Conservation (phyloP, 129 eudicot species). For the Lonicera japonica region DNA sequence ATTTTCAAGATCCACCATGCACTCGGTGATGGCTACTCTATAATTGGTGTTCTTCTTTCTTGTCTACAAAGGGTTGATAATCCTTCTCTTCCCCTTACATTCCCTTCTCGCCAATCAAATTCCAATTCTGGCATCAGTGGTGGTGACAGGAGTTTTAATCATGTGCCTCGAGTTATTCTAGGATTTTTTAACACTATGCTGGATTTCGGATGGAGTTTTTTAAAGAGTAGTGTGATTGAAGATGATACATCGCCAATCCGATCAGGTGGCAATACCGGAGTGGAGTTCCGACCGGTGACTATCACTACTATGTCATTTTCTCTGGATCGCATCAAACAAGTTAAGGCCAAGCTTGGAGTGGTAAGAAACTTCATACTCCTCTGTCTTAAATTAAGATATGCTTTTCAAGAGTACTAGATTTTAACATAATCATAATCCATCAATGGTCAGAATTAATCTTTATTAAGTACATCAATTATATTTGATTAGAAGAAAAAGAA, state of each 20-base stretch:
- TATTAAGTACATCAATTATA: too few species aligned
- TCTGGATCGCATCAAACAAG: slow-evolving; percentile 31
- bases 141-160: not conserved
- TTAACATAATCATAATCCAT: too few species aligned
- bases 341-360: slow-evolving; percentile 34
- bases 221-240: slow-evolving; percentile 28
- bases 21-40: slow-evolving; percentile 47
- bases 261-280: slow-evolving; percentile 23
- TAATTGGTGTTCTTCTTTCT: slow-evolving; percentile 46
- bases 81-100: slow-evolving; percentile 31
- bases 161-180: slow-evolving; percentile 7
- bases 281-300: slow-evolving; percentile 29
- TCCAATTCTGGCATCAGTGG: not conserved
- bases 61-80: slow-evolving; percentile 38
- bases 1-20: slow-evolving; percentile 49
- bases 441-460: too few species aligned
- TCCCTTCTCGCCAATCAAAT: slow-evolving; percentile 15
- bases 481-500: too few species aligned
- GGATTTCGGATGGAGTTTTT: slow-evolving; percentile 32
- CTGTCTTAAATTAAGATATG: too few species aligned
- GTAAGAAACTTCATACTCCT: slow-evolving; percentile 10
- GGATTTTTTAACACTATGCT: slow-evolving; percentile 5
- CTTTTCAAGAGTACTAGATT: too few species aligned
- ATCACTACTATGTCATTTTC: slow-evolving; percentile 26
- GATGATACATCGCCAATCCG: slow-evolving; percentile 43